These are phyloP conservation scores for Lentinus brumalis DNA, from an alignment of 768 basidiomycete genomes.

Conservation along the genomic window DNA sequence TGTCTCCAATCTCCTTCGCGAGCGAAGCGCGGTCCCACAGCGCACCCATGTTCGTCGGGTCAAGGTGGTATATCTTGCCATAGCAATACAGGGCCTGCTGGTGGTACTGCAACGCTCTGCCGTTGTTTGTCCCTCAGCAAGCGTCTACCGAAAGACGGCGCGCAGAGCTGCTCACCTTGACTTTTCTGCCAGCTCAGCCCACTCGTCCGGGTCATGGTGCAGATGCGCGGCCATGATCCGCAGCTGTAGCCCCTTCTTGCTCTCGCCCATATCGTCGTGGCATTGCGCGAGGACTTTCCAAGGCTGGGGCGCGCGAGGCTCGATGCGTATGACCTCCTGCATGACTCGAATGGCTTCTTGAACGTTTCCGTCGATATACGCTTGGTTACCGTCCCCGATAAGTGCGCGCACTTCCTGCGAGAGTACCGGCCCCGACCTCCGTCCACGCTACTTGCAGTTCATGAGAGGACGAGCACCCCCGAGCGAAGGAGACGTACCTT, in stretches of 20 bases:
- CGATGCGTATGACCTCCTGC: conserved; percentile 92
- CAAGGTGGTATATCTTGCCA: conserved; percentile 74
- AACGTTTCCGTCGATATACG: conserved; percentile 73
- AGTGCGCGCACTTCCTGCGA: conserved; percentile 73
- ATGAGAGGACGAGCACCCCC: background rate
- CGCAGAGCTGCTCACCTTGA: conserved; percentile 39
- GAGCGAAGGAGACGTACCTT: conserved; percentile 39
- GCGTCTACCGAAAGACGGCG: no score
- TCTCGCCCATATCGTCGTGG: conserved; percentile 71
- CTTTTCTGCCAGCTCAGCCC: conserved; percentile 78
- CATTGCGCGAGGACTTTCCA: conserved; percentile 91
- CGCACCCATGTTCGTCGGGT: conserved; percentile 81
- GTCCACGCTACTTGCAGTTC: conserved; percentile 33
- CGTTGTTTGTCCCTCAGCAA: no score
- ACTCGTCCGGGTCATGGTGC: conserved; percentile 79
- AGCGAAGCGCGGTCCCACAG: conserved; percentile 89
- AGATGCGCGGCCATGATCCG: conserved; percentile 92
- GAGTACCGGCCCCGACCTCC: conserved; percentile 56
- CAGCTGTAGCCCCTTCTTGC: conserved; percentile 74
- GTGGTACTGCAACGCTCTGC: conserved; percentile 59
- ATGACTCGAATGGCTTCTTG: conserved; percentile 74
- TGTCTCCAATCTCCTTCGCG: conserved; percentile 73
- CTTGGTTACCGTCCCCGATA: conserved; percentile 86
- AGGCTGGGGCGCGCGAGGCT: conserved; percentile 79
- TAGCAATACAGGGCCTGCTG: conserved; percentile 94